Evolutionary conservation across 768 basidiomycete species (phyloP).

Genomic region (Naematelia aurantialba): DNA sequence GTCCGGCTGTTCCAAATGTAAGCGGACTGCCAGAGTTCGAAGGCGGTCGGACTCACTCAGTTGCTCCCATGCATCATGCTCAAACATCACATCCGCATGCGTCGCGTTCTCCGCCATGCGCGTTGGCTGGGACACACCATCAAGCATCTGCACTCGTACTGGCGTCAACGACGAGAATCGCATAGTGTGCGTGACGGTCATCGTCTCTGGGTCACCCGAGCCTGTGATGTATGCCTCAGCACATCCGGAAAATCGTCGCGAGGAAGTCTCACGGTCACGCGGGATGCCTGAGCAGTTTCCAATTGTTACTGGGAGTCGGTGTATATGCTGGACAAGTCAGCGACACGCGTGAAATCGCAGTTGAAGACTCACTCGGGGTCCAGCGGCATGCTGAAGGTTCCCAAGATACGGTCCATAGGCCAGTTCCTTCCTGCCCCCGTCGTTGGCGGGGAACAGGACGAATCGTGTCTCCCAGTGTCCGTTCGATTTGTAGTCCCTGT

Average conservation of each 20-base stretch:
- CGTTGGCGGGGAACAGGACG: conserved; percentile 1
- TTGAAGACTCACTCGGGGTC: conserved; percentile 16
- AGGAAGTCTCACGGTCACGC: neutral
- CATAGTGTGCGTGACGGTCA: conserved; percentile 17
- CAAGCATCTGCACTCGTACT: conserved; percentile 8
- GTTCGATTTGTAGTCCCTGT: conserved; percentile 7
- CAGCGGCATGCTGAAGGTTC: conserved; percentile 14
- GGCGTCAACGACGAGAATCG: conserved; percentile 20
- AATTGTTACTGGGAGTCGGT: conserved; percentile 11
- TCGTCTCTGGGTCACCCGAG: conserved; percentile 9
- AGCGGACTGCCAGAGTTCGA: neutral
- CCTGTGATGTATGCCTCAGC: conserved; percentile 5
- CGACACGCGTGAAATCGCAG: neutral
- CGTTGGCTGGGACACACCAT: neutral
- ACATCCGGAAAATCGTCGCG: neutral
- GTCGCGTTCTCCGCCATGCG: conserved; percentile 9
- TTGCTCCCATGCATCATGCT: conserved; percentile 22
- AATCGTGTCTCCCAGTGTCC: conserved; percentile 28
- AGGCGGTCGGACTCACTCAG: conserved; percentile 8
- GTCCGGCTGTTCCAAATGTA: conserved; percentile 6
- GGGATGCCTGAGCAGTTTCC: conserved; percentile 9
- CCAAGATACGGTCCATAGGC: conserved; percentile 28
- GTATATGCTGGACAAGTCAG: conserved; percentile 13
- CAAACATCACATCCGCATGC: conserved; percentile 2
- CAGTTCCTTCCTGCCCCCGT: conserved; percentile 11